Conservation (phyloP, 75 land plant species). For the Azolla pinnata region DNA sequence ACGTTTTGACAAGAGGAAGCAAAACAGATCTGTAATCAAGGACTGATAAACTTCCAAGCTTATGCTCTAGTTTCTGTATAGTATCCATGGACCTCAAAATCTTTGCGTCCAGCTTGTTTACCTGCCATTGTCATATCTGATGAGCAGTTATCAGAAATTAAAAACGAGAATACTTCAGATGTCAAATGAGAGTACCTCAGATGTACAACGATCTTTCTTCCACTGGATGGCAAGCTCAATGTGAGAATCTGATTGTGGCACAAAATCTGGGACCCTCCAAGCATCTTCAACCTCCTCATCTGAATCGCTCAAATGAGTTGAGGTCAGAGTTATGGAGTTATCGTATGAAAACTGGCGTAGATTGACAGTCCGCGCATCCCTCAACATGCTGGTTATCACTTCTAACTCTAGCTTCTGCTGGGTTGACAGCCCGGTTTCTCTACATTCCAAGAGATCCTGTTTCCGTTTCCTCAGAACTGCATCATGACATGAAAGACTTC, state of each 20-base stretch:
- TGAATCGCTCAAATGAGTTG: constrained; percentile 44
- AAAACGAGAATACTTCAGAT: too few relatives aligned
- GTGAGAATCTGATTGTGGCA: constrained; percentile 47
- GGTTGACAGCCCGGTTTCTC: constrained; percentile 19
- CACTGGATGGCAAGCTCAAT: constrained; percentile 59
- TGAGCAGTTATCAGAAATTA: too few relatives aligned
- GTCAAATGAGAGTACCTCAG: constrained; percentile 43
- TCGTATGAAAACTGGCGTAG: constrained; percentile 49
- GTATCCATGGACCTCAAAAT: constrained; percentile 45
- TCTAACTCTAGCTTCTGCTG: constrained; percentile 54
- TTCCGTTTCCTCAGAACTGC: constrained; percentile 41
- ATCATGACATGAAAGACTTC: constrained; percentile 35
- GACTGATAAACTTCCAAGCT: constrained; percentile 42
- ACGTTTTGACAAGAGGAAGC: constrained; percentile 59
- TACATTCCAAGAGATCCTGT: constrained; percentile 46
- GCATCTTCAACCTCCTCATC: constrained; percentile 55
- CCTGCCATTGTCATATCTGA: constrained; percentile 27
- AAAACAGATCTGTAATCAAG: constrained; percentile 59
- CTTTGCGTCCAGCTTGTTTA: constrained; percentile 63
- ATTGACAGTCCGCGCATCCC: constrained; percentile 51
- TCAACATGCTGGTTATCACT: constrained; percentile 47
- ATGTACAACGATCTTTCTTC: constrained; percentile 60
- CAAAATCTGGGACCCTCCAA: constrained; percentile 50
- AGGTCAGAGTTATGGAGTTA: constrained; percentile 30
- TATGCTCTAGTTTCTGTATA: constrained; percentile 58